phyloP scores from a whole-genome alignment of 2,329 filamentous ascomycete species.

The Lachnellula hyalina region DNA sequence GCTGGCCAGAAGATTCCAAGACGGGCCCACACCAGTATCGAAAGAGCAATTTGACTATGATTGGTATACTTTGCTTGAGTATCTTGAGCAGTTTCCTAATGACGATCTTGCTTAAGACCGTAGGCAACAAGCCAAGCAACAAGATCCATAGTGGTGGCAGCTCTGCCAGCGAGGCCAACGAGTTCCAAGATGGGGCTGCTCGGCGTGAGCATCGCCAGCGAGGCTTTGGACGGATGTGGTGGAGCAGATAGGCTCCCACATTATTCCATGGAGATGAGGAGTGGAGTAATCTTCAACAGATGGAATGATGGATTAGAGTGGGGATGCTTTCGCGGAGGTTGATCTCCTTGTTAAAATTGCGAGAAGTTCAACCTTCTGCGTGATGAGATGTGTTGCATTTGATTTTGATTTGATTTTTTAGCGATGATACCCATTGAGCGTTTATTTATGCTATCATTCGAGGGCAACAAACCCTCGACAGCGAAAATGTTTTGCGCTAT shows the following conservation, averaged over 20 bases:
- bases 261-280: background rate
- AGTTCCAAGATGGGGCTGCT: conserved; percentile 55
- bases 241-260: conserved; percentile 20
- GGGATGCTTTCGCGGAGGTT: background rate
- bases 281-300: conserved; percentile 23
- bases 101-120: conserved; percentile 56
- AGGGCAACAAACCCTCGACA: conserved; percentile 30
- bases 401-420: conserved; percentile 27
- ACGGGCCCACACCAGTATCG: conserved; percentile 67
- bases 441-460: conserved; percentile 49
- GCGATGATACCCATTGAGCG: conserved; percentile 51
- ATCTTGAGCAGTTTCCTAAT: conserved; percentile 68
- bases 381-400: conserved; percentile 4
- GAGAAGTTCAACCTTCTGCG: conserved; percentile 21
- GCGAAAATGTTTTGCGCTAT: conserved; percentile 45
- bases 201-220: conserved; percentile 52
- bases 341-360: conserved; percentile 3
- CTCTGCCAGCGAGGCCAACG: conserved; percentile 36
- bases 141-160: conserved; percentile 38
- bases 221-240: conserved; percentile 44
- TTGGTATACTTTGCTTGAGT: conserved; percentile 75
- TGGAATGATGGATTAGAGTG: background rate
- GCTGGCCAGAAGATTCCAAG: conserved; percentile 73
- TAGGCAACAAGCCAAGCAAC: conserved; percentile 48
- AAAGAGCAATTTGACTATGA: conserved; percentile 82